Base-by-base conservation (phyloP, 1,284 basidiomycete genomes). In the Coniferiporia weirii region DNA sequence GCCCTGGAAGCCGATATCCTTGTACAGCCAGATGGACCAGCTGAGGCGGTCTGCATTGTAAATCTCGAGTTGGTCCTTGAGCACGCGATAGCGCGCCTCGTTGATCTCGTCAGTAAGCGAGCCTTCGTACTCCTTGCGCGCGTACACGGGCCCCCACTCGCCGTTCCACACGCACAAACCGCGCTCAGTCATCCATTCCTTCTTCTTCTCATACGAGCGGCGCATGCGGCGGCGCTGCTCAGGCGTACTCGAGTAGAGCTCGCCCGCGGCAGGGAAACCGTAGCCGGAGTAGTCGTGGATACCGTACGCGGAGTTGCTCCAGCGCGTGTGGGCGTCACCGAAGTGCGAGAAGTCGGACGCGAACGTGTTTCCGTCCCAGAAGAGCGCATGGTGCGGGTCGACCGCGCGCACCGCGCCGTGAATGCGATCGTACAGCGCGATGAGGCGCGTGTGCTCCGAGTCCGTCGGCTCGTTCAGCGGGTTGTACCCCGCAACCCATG, bases 21-120 rank as follows among this genome's bases (percentile, higher is more conserved):
- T 82, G 73, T 79, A 83, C 36, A 81, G 68, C 81, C 82, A 83
- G 65, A 83, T 83, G 0, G 77, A 77, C 81, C 81, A 83, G 57
- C 74, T 76, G 38, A 76, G 66, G 22, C 68, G 68, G 56, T 75
- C 74, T 70, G 74, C 66, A 59, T 76, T 71, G 65, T 81, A 81
- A 22, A 82, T 71, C 17, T 71, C 70, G 15, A 82, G 70, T 68
- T 83, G 82, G 62, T 77, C 75, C 48, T 76, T 73, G 48, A 82
- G 70, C 4, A 80, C 75, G 27, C 66, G 70, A 63, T 75, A 78
- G 17, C 78, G 71, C 13, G 66, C 57, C 46, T 76, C 69, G 66
- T 79, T 79, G 62, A 75, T 75, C 44, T 72, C 63, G 61, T 78
- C 69, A 9, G 65, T 65, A 13, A 62, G 52, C 15, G 64, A 58